These are phyloP conservation scores for Trichoderma citrinoviride DNA, from an alignment of 2,329 filamentous ascomycete genomes.

Conservation along the genomic window DNA sequence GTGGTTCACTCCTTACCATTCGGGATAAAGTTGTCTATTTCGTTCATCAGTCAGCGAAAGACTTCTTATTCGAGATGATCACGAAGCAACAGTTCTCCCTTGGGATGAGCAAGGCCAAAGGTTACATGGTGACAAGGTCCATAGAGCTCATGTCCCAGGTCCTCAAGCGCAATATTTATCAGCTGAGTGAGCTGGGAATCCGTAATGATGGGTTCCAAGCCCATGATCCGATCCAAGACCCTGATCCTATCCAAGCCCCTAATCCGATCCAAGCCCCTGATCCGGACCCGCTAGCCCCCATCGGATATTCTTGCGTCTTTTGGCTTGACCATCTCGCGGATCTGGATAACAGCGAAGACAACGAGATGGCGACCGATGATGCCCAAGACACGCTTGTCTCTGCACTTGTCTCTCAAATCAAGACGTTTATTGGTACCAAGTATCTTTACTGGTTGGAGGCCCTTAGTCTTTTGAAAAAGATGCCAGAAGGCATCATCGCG, in stretches of 20 bases:
- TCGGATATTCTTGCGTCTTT: neutral
- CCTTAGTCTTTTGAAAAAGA: conserved; percentile 35
- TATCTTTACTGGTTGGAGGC: conserved; percentile 45
- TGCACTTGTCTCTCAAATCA: neutral
- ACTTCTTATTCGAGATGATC: conserved; percentile 36
- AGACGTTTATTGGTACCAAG: conserved; percentile 25
- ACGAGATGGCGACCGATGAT: neutral
- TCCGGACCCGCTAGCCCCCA: neutral
- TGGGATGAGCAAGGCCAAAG: neutral
- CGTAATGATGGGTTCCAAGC: neutral
- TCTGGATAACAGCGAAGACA: neutral
- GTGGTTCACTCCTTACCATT: conserved; percentile 41
- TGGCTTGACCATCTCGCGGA: neutral
- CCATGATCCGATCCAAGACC: neutral
- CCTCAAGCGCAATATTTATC: neutral
- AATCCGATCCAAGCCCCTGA: neutral
- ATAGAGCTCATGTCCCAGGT: neutral
- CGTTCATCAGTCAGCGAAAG: conserved; percentile 45
- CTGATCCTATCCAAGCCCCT: neutral
- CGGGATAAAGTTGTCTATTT: conserved; percentile 34
- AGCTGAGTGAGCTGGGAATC: neutral
- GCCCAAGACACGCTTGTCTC: neutral
- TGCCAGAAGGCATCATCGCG: conserved; percentile 25
- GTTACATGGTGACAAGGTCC: neutral
- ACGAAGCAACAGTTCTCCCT: conserved; percentile 34